Evolutionary conservation across 2,329 filamentous ascomycete species (phyloP).

Genomic region (Aspergillus luchuensis): DNA sequence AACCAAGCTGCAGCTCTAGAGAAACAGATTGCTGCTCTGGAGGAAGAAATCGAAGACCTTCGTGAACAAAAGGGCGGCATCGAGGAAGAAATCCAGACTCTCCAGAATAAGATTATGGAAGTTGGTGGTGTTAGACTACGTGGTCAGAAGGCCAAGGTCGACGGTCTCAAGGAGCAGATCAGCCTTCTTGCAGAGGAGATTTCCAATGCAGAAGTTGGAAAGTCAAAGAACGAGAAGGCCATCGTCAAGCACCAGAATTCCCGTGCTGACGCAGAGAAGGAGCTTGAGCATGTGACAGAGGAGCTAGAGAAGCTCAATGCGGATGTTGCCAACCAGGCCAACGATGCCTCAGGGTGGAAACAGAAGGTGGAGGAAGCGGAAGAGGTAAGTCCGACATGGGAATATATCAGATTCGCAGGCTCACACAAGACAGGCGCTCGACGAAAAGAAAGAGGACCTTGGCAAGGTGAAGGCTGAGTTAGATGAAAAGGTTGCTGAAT

Average conservation of each 20-base stretch:
- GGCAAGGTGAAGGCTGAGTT: slow-evolving; percentile 78
- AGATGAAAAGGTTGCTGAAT: slow-evolving; percentile 79
- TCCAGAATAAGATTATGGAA: slow-evolving; percentile 98
- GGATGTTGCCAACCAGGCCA: slow-evolving; percentile 76
- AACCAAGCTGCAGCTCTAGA: slow-evolving; percentile 70
- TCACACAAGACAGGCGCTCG: slow-evolving; percentile 58
- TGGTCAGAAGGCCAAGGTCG: slow-evolving; percentile 86
- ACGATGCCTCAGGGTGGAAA: slow-evolving; percentile 71
- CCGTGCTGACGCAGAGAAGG: slow-evolving; percentile 73
- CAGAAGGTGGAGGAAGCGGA: slow-evolving; percentile 79
- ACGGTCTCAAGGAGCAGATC: slow-evolving; percentile 84
- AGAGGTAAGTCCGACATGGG: slow-evolving; percentile 47
- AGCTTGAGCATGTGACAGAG: slow-evolving; percentile 68
- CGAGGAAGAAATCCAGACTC: slow-evolving; percentile 85
- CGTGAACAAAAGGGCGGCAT: slow-evolving; percentile 83
- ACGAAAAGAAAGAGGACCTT: slow-evolving; percentile 78
- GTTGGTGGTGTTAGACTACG: slow-evolving; percentile 92
- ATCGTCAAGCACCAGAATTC: slow-evolving; percentile 84
- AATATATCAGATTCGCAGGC: slow-evolving; percentile 16
- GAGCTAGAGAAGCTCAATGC: slow-evolving; percentile 78
- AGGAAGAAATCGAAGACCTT: slow-evolving; percentile 77
- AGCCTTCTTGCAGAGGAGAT: slow-evolving; percentile 76
- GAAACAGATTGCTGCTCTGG: slow-evolving; percentile 73
- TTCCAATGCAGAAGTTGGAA: slow-evolving; percentile 82
- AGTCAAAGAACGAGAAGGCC: slow-evolving; percentile 92